phyloP scores from a whole-genome alignment of 371 early-diverging fungal genomes.

The Haplosporangium sp. region DNA sequence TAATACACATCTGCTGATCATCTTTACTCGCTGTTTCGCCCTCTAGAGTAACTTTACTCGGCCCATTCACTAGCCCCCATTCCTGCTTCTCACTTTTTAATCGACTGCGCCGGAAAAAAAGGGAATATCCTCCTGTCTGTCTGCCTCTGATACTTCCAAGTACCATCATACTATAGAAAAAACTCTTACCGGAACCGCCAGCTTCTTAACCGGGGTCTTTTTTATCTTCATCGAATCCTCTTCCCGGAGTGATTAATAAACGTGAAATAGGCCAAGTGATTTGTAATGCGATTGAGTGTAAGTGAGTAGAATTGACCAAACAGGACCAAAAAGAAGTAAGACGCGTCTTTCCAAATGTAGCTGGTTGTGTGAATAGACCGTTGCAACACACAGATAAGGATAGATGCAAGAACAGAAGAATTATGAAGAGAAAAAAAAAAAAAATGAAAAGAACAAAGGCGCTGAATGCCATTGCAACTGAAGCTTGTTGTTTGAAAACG shows the following conservation, averaged over 20 bases:
- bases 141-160: neutral
- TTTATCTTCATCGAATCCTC: slow-evolving; percentile 69
- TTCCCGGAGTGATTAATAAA: neutral
- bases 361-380: neutral
- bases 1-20: no score
- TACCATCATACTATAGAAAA: neutral
- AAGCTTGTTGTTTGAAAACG: slow-evolving; percentile 1
- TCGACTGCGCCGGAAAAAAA: no score
- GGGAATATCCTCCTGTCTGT: neutral
- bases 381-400: neutral
- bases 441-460: neutral
- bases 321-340: no score
- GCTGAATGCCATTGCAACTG: neutral
- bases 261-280: neutral
- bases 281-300: no score
- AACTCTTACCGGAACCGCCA: slow-evolving; percentile 69
- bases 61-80: no score
- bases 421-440: neutral
- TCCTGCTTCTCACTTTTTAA: no score
- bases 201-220: slow-evolving; percentile 73
- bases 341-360: no score
- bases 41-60: no score
- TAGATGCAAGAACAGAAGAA: neutral
- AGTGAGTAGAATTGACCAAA: no score
- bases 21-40: no score